Evolutionary conservation across 2,329 filamentous ascomycete genomes (phyloP).

Genomic region (Cryphonectria carpinicola): DNA sequence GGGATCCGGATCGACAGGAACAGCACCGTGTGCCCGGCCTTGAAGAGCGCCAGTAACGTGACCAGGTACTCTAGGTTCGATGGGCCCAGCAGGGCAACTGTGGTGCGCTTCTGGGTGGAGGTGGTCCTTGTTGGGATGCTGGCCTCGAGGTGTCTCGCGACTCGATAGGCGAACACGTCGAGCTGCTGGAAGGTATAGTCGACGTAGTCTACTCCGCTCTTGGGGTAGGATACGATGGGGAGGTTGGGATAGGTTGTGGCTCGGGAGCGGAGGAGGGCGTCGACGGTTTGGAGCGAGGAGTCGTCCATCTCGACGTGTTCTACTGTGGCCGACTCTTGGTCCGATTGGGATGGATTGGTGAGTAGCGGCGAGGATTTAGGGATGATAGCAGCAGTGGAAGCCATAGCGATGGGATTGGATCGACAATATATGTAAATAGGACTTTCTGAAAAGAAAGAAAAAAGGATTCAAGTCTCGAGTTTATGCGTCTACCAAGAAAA

Average conservation of each 20-base stretch:
- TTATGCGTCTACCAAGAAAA: neutral
- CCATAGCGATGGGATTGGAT: neutral
- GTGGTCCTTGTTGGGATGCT: conserved; percentile 24
- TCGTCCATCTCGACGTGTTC: conserved; percentile 22
- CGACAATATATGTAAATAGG: neutral
- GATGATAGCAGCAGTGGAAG: neutral
- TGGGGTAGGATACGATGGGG: conserved; percentile 49
- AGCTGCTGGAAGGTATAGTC: conserved; percentile 52
- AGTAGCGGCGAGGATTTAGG: neutral
- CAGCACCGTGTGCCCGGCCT: conserved; percentile 55
- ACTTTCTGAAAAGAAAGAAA: no score
- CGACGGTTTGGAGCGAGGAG: conserved; percentile 37
- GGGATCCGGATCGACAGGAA: conserved; percentile 43
- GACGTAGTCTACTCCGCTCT: conserved; percentile 47
- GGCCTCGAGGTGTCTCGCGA: conserved; percentile 32
- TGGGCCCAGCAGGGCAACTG: conserved; percentile 55
- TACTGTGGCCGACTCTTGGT: neutral
- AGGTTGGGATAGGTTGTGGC: conserved; percentile 40
- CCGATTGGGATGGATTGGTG: neutral
- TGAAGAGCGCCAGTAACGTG: conserved; percentile 56
- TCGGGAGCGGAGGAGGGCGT: conserved; percentile 44
- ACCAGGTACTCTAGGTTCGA: conserved; percentile 60
- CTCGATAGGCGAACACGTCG: conserved; percentile 43
- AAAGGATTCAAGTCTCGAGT: neutral
- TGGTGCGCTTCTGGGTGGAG: conserved; percentile 34